These are phyloP conservation scores for Gillenia trifoliata DNA, from an alignment of 306 rosid species.

Conservation along the genomic window DNA sequence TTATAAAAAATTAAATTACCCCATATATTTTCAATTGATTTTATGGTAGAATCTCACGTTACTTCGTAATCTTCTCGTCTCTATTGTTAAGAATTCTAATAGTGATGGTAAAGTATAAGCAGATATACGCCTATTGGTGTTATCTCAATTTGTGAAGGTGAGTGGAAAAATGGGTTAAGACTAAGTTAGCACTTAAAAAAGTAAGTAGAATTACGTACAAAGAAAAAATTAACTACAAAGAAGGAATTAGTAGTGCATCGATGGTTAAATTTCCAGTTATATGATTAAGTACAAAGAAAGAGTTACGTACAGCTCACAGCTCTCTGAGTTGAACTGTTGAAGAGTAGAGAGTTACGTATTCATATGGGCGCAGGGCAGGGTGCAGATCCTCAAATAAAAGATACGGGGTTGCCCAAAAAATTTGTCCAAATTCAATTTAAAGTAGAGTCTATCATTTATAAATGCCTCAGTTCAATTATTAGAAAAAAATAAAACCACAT, in stretches of 20 bases:
- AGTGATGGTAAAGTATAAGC: not conserved
- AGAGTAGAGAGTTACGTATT: no score
- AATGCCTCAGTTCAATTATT: not conserved
- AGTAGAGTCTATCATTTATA: not conserved
- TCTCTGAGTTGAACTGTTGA: no score
- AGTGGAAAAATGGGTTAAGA: not conserved
- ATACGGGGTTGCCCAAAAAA: not conserved
- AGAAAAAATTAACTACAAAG: no score
- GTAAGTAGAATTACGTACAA: not conserved
- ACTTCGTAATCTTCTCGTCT: not conserved
- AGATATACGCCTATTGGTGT: not conserved
- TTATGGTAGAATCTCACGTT: no score
- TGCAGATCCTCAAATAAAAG: not conserved
- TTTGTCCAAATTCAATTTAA: not conserved
- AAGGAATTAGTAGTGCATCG: no score
- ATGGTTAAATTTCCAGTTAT: no score
- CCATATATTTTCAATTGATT: no score
- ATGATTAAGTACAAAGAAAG: no score
- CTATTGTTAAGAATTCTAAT: not conserved
- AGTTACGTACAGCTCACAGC: no score
- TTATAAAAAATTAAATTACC: no score
- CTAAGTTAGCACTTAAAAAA: not conserved
- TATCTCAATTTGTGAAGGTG: not conserved
- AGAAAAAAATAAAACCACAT: not conserved
- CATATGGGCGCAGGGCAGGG: no score